These are phyloP conservation scores for Sideroxylon spinosum DNA, from an alignment of 179 eudicot genomes.

Conservation along the genomic window DNA sequence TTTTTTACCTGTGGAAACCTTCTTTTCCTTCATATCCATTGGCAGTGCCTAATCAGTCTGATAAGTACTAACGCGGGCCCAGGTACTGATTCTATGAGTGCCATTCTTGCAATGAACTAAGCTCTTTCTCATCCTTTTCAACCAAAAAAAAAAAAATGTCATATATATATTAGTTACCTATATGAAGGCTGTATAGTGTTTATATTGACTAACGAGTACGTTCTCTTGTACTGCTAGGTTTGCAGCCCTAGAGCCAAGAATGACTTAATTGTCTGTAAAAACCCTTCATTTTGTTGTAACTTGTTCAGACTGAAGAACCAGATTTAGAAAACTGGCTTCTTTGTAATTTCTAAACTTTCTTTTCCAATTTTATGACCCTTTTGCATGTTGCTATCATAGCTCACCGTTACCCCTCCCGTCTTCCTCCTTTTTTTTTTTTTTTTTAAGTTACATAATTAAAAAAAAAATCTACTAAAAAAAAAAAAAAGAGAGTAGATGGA, in stretches of 20 bases:
- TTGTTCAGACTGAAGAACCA: not conserved
- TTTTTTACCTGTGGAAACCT: not conserved
- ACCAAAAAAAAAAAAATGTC: not conserved
- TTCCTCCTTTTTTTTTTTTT: too few relatives aligned
- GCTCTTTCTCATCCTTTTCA: not conserved
- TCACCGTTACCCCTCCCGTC: not conserved
- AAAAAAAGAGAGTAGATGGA: too few relatives aligned
- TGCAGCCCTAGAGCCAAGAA: not conserved
- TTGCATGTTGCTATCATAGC: not conserved
- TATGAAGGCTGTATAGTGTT: not conserved
- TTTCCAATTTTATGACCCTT: too few relatives aligned
- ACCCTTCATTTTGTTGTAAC: not conserved
- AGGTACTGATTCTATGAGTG: not conserved
- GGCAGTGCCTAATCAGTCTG: not conserved
- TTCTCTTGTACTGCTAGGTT: not conserved
- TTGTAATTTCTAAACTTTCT: too few relatives aligned
- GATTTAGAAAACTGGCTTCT: not conserved
- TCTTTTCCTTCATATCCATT: not conserved
- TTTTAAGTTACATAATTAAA: too few relatives aligned
- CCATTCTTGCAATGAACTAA: not conserved
- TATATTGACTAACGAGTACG: not conserved
- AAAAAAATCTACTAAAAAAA: too few relatives aligned
- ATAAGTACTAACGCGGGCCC: not conserved
- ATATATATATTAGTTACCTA: not conserved
- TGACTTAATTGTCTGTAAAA: not conserved